Base-by-base conservation (phyloP, 2,329 filamentous ascomycete genomes). In the Penicillium sp. region DNA sequence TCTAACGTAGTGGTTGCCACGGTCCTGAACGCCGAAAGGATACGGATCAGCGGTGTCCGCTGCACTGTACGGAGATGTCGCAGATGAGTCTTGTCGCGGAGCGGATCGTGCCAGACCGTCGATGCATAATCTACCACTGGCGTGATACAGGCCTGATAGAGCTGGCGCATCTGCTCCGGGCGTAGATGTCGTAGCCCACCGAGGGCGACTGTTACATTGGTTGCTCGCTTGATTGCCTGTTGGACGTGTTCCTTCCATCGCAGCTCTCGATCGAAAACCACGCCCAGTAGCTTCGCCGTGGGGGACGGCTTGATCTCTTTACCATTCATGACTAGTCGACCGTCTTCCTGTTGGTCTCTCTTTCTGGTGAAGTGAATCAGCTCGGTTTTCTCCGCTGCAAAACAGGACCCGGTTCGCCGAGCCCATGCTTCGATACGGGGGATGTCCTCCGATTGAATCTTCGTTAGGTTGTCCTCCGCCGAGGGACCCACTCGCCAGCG, bases 291-390 rank as follows among this genome's bases (percentile, higher is more conserved):
- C 44, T 68, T 67, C 4, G 54, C 59, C 11, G 48, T 62, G n/a
- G 27, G 5, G 0, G 55, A 50, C 2, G 55, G 60, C 42, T 57
- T 48, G 16, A 63, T 50, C 3, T 31, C 35, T 35, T 54, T 50
- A 1, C 59, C 40, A 14, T 63, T 53, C 4, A 65, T 51, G 2
- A 41, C 43, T 5, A 64, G 41, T 10, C 56, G 31, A 3, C 58
- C n/a, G n/a, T n/a, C 58, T 46, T 53, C 40, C 3, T 24, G 5
- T 4, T 60, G 56, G 33, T 59, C 46, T 44, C 44, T 63, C 3
- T 43, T 56, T 43, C 62, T 55, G 2, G 62, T 69, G 6, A 70
- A 35, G 44, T 70, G 58, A 24, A 69, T 69, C 0, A 69, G 55
- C 18, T 65, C 58, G 4, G 60, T 67, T 48, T 70, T 69, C 33